Conservation (phyloP, 305 asterid genomes). For the Fraxinus angustifolia region DNA sequence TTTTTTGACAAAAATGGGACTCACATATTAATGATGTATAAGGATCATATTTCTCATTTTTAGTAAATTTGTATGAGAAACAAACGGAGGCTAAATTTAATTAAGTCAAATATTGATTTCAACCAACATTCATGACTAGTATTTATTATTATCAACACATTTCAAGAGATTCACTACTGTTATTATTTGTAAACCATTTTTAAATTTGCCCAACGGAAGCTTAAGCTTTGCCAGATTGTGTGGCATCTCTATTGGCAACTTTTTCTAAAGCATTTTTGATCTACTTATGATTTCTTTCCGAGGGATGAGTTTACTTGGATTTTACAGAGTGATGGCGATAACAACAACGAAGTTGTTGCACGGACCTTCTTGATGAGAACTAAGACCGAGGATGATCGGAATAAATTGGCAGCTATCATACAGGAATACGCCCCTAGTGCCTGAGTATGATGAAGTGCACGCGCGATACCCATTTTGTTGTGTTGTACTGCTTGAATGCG, state of each 20-base stretch:
- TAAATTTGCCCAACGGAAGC: background rate
- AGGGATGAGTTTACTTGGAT: constrained; percentile 11
- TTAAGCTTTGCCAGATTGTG: background rate
- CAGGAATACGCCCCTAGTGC: constrained; percentile 73
- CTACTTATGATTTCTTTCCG: constrained; percentile 1
- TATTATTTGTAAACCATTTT: background rate
- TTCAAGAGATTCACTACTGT: background rate
- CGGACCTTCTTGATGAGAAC: constrained; percentile 79
- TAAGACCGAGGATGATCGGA: constrained; percentile 63
- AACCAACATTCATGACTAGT: background rate
- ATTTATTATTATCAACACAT: background rate
- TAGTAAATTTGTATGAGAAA: no score
- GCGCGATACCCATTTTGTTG: constrained; percentile 26
- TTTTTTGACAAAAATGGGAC: no score
- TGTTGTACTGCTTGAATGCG: constrained; percentile 33
- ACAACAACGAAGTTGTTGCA: constrained; percentile 51
- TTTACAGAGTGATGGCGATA: constrained; percentile 63
- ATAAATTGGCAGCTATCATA: constrained; percentile 72
- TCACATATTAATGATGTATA: no score
- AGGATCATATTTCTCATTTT: no score
- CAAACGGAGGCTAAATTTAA: background rate
- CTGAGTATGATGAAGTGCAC: constrained; percentile 27
- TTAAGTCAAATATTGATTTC: background rate
- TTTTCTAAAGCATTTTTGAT: background rate
- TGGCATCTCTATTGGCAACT: background rate